phyloP scores from a whole-genome alignment of 2,329 filamentous ascomycete genomes.

The Colletotrichum eremochloae region DNA sequence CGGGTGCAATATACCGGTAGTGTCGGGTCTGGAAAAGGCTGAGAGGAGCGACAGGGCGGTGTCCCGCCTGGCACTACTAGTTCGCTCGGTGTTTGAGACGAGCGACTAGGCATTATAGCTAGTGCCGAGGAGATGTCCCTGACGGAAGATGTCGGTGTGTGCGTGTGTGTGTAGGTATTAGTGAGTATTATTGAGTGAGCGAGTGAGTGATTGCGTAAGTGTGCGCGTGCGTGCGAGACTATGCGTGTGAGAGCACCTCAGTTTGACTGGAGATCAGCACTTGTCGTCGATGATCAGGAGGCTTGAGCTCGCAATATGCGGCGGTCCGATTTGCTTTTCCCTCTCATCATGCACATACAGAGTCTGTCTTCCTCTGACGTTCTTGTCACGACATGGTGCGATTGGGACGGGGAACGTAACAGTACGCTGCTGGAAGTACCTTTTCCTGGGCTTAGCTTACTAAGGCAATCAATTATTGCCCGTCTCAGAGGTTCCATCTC shows the following conservation, averaged over 20 bases:
- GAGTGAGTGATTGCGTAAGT: background rate
- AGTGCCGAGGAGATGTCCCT: constrained; percentile 11
- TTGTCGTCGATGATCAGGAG: constrained; percentile 16
- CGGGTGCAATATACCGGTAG: constrained; percentile 2
- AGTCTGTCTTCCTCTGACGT: background rate
- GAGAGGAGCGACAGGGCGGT: background rate
- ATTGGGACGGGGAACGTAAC: background rate
- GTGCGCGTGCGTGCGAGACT: background rate
- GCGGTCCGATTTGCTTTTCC: constrained; percentile 10
- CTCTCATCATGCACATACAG: constrained; percentile 20
- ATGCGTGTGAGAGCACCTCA: background rate
- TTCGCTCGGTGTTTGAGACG: constrained; percentile 12
- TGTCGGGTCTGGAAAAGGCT: background rate
- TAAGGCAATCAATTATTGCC: constrained; percentile 30
- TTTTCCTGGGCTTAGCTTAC: constrained; percentile 6
- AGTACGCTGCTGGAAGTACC: background rate
- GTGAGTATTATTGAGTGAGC: no score
- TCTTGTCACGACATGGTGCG: background rate
- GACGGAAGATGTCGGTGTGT: background rate
- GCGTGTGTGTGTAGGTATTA: background rate
- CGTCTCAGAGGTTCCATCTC: background rate
- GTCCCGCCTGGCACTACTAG: background rate
- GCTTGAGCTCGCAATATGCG: constrained; percentile 5
- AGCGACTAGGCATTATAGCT: background rate
- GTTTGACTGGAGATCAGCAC: constrained; percentile 4